These are phyloP conservation scores for Pseudogymnoascus sp. DNA, from an alignment of 2,329 filamentous ascomycete genomes.

Conservation along the genomic window DNA sequence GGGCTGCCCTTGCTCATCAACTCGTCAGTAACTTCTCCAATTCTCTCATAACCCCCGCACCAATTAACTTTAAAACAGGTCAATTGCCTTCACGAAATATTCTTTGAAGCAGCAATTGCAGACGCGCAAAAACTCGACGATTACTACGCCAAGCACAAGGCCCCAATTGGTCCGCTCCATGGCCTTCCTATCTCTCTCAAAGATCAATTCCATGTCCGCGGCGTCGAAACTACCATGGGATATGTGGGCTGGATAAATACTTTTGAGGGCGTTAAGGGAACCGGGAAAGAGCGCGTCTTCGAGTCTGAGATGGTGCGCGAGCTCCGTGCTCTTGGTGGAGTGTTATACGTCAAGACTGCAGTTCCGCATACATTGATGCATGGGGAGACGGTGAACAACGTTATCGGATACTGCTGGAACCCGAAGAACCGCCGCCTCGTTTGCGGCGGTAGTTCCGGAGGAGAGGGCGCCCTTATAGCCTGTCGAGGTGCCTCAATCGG, in stretches of 20 bases:
- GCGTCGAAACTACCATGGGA: constrained; percentile 41
- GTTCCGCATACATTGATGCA: constrained; percentile 34
- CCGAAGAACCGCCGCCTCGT: constrained; percentile 26
- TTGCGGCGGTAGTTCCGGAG: constrained; percentile 26
- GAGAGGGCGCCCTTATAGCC: constrained; percentile 29
- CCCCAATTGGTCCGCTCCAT: constrained; percentile 36
- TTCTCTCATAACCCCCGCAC: background rate
- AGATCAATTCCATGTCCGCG: constrained; percentile 31
- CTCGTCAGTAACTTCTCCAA: constrained; percentile 49
- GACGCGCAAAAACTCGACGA: constrained; percentile 45
- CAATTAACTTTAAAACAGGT: constrained; percentile 42
- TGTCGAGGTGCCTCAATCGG: constrained; percentile 27
- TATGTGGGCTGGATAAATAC: constrained; percentile 60
- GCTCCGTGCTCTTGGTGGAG: constrained; percentile 33
- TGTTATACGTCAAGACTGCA: constrained; percentile 36
- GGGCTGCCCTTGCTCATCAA: constrained; percentile 48
- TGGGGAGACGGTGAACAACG: constrained; percentile 37
- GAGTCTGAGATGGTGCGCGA: constrained; percentile 42
- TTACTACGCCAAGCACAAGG: constrained; percentile 35
- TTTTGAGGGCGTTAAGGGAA: constrained; percentile 46
- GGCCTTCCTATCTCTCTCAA: constrained; percentile 36
- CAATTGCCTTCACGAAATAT: constrained; percentile 51
- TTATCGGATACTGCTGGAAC: constrained; percentile 34
- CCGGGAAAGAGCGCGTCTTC: constrained; percentile 41
- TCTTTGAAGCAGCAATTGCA: constrained; percentile 46